Evolutionary conservation across 805 yeast genomes (phyloP), one percentile per base, ranked within the genome.

Genomic region (Saccharomycopsis sp.): DNA sequence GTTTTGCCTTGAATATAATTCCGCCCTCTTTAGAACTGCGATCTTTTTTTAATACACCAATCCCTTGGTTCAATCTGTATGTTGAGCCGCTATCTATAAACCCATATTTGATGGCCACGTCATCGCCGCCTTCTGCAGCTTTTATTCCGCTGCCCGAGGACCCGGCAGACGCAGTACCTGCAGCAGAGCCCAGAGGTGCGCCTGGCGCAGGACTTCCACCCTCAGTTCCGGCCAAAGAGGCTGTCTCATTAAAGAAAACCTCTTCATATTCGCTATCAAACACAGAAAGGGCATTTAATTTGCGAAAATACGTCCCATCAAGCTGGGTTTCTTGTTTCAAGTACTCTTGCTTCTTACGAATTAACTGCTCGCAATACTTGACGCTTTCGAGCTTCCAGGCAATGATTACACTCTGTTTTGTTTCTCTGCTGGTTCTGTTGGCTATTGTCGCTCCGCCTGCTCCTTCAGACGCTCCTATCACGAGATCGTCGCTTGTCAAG

Each of bases 51-150:
- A 91, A 72, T 0, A 87, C 70, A 0, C 96, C 97, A 50, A 86
- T 72, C 1, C 97, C 97, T 63, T 80, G 78, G 64, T 89, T 92
- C 58, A 71, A 72, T 59, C 73, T 75, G 66, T 82, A 89, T 20
- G 76, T 80, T 0, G 96, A 88, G 0, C 98, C 99, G 0, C 96
- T 84, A 70, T 92, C 97, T 17, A 87, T 92, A 72, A 82, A 93
- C 0, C 98, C 98, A 67, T 87, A 94, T 65, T 88, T 89, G 42
- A 93, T 86, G 2, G 93, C 96, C 50, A 92, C 78, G 1, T 77
- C 73, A 58, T 73, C 73, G 8, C 82, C 80, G 44, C 50, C 54
- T 20, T 22, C 15, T 50, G 17, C 34, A 2, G 53, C 12, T n/a
- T 56, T 84, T 78, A n/a, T n/a, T n/a, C n/a, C n/a, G n/a, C n/a